Conservation (phyloP, 2,329 filamentous ascomycete species). For the Fusarium mexicanum region DNA sequence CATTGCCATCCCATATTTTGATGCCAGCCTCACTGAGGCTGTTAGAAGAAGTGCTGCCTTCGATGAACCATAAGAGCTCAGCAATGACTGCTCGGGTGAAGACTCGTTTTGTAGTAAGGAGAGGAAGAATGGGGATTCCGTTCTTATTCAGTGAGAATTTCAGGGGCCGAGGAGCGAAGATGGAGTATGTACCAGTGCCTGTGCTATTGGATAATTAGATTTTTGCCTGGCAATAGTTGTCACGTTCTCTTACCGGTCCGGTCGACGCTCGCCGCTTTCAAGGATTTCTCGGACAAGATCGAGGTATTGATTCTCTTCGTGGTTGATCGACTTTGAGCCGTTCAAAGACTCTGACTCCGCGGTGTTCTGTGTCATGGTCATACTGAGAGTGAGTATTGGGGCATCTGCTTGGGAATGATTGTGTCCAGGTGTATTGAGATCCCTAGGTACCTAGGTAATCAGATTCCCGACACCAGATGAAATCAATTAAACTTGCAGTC, state of each 20-base stretch:
- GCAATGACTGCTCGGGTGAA: constrained; percentile 89
- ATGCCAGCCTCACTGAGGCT: constrained; percentile 82
- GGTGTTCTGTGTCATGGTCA: constrained; percentile 31
- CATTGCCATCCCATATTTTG: constrained; percentile 99
- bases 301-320: constrained; percentile 96
- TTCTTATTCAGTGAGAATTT: constrained; percentile 82
- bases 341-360: constrained; percentile 14
- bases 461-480: background rate
- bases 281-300: constrained; percentile 88
- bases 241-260: constrained; percentile 72
- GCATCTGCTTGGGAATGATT: background rate
- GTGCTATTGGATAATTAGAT: constrained; percentile 65
- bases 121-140: constrained; percentile 76
- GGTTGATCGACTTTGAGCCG: constrained; percentile 48
- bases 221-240: background rate
- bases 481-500: constrained; percentile 33
- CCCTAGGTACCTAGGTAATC: background rate
- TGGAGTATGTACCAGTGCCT: constrained; percentile 88
- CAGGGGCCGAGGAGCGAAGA: constrained; percentile 87
- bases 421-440: background rate
- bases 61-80: constrained; percentile 96
- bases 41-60: constrained; percentile 81
- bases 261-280: constrained; percentile 82
- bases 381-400: background rate
- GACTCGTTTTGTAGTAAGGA: constrained; percentile 97